Conservation (phyloP, 768 basidiomycete genomes). For the Trametes maxima region DNA sequence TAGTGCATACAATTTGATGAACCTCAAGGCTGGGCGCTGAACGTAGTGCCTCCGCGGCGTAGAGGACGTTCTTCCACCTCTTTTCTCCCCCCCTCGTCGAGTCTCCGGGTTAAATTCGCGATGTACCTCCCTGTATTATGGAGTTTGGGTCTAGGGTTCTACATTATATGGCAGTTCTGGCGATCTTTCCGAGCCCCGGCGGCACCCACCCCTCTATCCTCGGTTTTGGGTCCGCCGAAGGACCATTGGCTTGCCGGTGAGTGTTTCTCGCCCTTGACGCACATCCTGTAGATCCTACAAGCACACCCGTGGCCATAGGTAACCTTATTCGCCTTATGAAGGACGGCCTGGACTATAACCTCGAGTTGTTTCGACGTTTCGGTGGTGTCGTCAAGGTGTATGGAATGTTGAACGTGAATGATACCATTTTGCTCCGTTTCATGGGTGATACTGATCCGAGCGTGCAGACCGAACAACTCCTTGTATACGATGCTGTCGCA, state of each 20-base stretch:
- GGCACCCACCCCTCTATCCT: not conserved
- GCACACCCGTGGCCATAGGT: constrained; percentile 24
- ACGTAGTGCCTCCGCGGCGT: too few relatives aligned
- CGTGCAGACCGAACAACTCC: constrained; percentile 18
- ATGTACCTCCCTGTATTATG: too few relatives aligned
- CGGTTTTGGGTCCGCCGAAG: constrained; percentile 34
- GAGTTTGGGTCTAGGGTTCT: too few relatives aligned
- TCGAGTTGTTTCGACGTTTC: constrained; percentile 33
- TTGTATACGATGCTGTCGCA: constrained; percentile 29
- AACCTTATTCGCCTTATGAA: constrained; percentile 37
- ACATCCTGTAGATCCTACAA: not conserved
- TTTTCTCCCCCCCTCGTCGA: too few relatives aligned
- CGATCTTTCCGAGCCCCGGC: too few relatives aligned
- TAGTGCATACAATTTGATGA: too few relatives aligned
- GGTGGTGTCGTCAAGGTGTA: constrained; percentile 40
- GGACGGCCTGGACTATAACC: constrained; percentile 38
- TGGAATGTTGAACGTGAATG: constrained; percentile 38
- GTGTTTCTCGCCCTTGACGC: not conserved
- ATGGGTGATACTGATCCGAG: not conserved
- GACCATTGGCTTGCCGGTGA: constrained; percentile 41
- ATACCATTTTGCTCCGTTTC: not conserved
- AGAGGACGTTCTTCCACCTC: too few relatives aligned
- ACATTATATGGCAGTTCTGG: not conserved
- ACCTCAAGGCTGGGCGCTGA: too few relatives aligned
- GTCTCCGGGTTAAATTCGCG: too few relatives aligned